A percentile compares a stretch with the other conserved stretches of the same genome.
Evolutionary conservation across 2,329 filamentous ascomycete genomes (phyloP).

Genomic region (Venturia oleaginea): DNA sequence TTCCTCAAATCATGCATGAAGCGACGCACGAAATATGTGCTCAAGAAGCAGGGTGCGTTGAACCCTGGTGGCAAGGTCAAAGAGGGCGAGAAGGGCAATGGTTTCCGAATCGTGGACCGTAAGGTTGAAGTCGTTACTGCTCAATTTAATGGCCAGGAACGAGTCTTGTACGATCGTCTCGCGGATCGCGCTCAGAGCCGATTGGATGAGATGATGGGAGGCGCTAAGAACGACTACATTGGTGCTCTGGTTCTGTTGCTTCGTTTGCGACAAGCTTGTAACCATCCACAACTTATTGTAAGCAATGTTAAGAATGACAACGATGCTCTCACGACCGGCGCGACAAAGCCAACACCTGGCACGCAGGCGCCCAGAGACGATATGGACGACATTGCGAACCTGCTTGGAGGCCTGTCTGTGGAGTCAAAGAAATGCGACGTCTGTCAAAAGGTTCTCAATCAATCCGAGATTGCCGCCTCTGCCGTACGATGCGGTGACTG

Average conservation of each 20-base stretch:
- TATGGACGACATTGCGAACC: conserved; percentile 72
- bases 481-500: conserved; percentile 63
- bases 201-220: conserved; percentile 80
- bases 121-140: conserved; percentile 75
- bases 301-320: conserved; percentile 80
- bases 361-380: conserved; percentile 35
- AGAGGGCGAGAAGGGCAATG: conserved; percentile 46
- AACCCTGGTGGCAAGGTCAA: conserved; percentile 63
- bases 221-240: conserved; percentile 75
- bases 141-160: conserved; percentile 70
- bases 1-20: conserved; percentile 95
- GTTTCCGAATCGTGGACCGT: conserved; percentile 85
- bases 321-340: conserved; percentile 65
- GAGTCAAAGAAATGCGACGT: conserved; percentile 72
- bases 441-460: conserved; percentile 61
- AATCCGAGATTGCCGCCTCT: conserved; percentile 44
- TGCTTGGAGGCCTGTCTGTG: conserved; percentile 78
- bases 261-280: conserved; percentile 84
- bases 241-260: conserved; percentile 89
- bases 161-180: conserved; percentile 75
- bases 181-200: conserved; percentile 78
- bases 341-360: conserved; percentile 31
- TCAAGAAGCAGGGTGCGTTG: conserved; percentile 76
- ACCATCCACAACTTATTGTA: conserved; percentile 82
- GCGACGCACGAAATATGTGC: conserved; percentile 92